Percentiles rank a stretch among this genome's conserved stretches.
Conservation (phyloP, 129 eudicot genomes). For the Chrysanthemum seticuspe region DNA sequence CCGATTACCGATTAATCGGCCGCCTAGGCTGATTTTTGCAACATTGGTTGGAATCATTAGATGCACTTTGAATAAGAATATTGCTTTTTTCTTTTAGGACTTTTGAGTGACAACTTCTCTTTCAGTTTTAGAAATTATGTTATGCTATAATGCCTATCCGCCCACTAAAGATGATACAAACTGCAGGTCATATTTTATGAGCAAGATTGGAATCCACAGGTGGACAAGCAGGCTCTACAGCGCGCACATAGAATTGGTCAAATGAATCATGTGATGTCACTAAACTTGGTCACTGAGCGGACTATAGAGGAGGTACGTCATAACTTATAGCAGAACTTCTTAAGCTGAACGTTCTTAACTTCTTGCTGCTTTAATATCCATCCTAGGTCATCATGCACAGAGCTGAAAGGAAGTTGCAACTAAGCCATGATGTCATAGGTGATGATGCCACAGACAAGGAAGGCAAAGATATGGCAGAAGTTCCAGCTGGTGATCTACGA, state of each 20-base stretch:
- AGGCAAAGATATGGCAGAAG: constrained; percentile 53
- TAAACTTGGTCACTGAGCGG: constrained; percentile 75
- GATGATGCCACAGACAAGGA: constrained; percentile 51
- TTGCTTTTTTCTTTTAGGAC: background rate
- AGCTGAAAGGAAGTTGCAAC: constrained; percentile 87
- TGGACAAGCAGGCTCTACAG: constrained; percentile 95
- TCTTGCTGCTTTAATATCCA: background rate
- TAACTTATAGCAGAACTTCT: constrained; percentile 1
- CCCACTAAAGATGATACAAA: constrained; percentile 14
- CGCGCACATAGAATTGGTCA: constrained; percentile 98
- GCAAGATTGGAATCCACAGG: constrained; percentile 99
- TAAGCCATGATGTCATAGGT: constrained; percentile 83
- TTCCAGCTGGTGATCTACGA: constrained; percentile 65
- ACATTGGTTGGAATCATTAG: background rate
- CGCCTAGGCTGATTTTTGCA: too few relatives aligned
- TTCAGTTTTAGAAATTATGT: constrained; percentile 1
- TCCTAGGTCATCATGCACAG: constrained; percentile 86
- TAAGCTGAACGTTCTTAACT: constrained; percentile 11
- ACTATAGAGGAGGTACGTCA: constrained; percentile 84
- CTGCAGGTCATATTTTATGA: constrained; percentile 92
- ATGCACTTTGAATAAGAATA: background rate
- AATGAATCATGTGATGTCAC: constrained; percentile 76
- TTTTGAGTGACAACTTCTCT: background rate
- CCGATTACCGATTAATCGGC: too few relatives aligned
- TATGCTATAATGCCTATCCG: background rate